Conservation (phyloP, 2,329 filamentous ascomycete species). For the Fusarium tjaetaba region DNA sequence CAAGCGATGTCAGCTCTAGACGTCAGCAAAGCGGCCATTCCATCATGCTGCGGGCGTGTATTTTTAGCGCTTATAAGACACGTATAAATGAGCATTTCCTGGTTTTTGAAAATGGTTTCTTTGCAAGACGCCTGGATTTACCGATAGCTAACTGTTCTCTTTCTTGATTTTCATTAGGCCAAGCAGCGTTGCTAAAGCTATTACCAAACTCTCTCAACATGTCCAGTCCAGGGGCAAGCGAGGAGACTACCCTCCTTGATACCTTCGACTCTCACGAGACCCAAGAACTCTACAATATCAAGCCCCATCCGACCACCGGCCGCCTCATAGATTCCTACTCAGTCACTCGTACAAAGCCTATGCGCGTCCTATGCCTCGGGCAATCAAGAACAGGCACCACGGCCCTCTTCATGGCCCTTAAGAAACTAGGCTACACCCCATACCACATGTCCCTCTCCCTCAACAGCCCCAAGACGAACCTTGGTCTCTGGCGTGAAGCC, state of each 20-base stretch:
- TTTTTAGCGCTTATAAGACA: constrained; percentile 13
- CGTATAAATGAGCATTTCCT: neutral
- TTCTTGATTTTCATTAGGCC: too few relatives aligned
- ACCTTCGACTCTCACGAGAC: neutral
- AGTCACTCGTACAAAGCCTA: constrained; percentile 16
- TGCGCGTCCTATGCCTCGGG: constrained; percentile 29
- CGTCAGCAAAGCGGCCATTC: neutral
- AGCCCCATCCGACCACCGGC: constrained; percentile 23
- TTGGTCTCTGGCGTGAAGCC: constrained; percentile 29
- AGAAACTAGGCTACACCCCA: constrained; percentile 22
- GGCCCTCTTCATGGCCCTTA: constrained; percentile 10
- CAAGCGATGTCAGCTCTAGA: neutral
- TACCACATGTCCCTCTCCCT: constrained; percentile 24
- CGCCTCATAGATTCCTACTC: constrained; percentile 32
- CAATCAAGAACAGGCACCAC: constrained; percentile 24
- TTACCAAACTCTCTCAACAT: neutral
- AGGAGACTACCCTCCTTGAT: neutral
- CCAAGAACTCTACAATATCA: constrained; percentile 15
- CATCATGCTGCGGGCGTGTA: neutral
- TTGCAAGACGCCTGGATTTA: too few relatives aligned
- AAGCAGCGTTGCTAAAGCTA: neutral
- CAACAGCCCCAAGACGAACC: constrained; percentile 11
- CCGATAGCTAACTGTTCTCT: too few relatives aligned
- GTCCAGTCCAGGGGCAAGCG: neutral
- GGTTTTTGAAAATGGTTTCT: neutral